Conservation (phyloP, 2,329 filamentous ascomycete species). For the Aspergillus bombycis region DNA sequence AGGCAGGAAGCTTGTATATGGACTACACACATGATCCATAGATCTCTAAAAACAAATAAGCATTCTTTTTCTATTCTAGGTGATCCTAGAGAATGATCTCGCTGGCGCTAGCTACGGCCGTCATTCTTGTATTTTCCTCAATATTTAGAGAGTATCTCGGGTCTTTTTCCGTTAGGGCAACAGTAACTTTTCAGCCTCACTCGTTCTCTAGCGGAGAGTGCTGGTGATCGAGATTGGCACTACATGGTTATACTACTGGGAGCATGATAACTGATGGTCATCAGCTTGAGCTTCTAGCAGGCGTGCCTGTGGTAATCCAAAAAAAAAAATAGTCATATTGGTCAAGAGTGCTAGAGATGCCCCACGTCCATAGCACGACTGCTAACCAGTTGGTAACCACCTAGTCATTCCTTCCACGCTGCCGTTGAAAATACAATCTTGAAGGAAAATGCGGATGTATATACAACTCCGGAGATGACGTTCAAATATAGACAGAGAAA, state of each 20-base stretch:
- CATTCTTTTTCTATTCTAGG: background rate
- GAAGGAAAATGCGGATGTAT: background rate
- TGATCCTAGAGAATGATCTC: slow-evolving; percentile 30
- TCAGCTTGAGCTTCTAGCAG: background rate
- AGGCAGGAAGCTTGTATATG: background rate
- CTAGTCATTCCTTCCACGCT: background rate
- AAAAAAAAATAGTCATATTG: background rate
- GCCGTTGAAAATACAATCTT: too few relatives aligned
- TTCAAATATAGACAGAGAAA: background rate
- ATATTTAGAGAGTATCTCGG: background rate
- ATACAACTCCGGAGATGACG: background rate
- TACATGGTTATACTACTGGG: background rate
- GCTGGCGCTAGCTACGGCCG: background rate
- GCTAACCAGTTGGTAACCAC: background rate
- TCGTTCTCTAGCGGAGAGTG: background rate
- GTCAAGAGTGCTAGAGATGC: background rate
- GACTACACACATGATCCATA: background rate
- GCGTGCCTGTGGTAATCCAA: background rate
- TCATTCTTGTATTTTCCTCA: background rate
- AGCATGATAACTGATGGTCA: background rate
- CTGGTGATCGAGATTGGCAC: background rate
- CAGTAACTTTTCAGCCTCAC: background rate
- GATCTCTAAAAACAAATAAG: background rate
- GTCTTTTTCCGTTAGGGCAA: background rate
- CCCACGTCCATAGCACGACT: background rate